Conservation (phyloP, 192 early-diverging fungal genomes). For the Lobosporangium transversale region DNA sequence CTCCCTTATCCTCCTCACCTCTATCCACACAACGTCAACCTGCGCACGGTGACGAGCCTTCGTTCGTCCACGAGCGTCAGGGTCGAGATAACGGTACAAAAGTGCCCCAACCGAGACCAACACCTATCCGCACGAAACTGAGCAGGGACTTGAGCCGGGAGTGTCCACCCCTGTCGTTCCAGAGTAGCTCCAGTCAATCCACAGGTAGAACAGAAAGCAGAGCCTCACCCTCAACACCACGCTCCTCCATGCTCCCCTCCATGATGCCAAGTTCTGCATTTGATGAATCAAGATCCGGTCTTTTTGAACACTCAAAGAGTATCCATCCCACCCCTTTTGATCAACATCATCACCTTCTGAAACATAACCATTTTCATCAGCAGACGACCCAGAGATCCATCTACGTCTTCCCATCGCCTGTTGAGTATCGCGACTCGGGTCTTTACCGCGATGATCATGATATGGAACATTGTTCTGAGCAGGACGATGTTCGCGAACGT, state of each 20-base stretch:
- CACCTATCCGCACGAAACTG: constrained; percentile 42
- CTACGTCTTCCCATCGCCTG: constrained; percentile 8
- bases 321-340: neutral
- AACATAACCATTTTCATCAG: too few species aligned
- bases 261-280: neutral
- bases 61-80: neutral
- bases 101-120: constrained; percentile 2
- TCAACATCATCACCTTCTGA: neutral
- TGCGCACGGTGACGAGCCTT: neutral
- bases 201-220: constrained; percentile 12
- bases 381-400: neutral
- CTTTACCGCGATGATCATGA: constrained; percentile 36
- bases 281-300: neutral
- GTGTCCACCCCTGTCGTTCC: constrained; percentile 25
- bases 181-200: constrained; percentile 17
- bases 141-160: constrained; percentile 13
- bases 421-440: constrained; percentile 6
- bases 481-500: constrained; percentile 45
- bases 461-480: constrained; percentile 52
- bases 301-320: constrained; percentile 3
- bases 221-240: constrained; percentile 33
- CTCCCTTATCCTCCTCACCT: neutral
- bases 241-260: constrained; percentile 1
- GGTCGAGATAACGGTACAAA: neutral
- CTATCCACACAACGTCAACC: neutral